These are phyloP conservation scores for Morella rubra DNA, from an alignment of 306 rosid species.

Conservation along the genomic window DNA sequence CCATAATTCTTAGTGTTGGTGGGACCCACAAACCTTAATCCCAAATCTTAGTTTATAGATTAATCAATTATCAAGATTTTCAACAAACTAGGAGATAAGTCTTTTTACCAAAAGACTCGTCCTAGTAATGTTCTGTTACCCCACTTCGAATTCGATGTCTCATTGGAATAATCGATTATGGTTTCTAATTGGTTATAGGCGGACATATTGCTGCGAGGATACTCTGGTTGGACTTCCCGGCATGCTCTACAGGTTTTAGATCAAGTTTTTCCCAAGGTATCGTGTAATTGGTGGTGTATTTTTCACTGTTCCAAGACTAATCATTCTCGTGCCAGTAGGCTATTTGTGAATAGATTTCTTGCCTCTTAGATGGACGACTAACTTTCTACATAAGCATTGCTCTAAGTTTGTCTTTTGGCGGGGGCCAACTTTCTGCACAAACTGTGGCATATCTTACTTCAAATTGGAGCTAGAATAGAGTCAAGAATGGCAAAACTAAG, in stretches of 20 bases:
- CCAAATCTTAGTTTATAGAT: neutral
- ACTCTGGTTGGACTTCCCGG: constrained; percentile 73
- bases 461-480: too few species aligned
- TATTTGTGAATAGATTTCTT: neutral
- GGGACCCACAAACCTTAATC: neutral
- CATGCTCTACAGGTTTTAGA: constrained; percentile 61
- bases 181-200: constrained; percentile 42
- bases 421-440: too few species aligned
- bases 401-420: too few species aligned
- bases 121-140: neutral
- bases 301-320: neutral
- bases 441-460: too few species aligned
- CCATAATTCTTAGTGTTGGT: too few species aligned
- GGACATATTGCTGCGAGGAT: constrained; percentile 65
- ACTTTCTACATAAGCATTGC: neutral
- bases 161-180: neutral
- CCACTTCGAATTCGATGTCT: neutral
- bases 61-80: too few species aligned
- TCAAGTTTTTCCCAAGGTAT: constrained; percentile 67
- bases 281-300: neutral
- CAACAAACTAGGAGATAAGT: neutral
- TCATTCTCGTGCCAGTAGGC: neutral
- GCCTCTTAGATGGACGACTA: neutral
- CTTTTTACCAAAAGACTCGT: neutral
- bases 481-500: too few species aligned